phyloP scores from a whole-genome alignment of 768 basidiomycete species.

The Tulasnella sp. region DNA sequence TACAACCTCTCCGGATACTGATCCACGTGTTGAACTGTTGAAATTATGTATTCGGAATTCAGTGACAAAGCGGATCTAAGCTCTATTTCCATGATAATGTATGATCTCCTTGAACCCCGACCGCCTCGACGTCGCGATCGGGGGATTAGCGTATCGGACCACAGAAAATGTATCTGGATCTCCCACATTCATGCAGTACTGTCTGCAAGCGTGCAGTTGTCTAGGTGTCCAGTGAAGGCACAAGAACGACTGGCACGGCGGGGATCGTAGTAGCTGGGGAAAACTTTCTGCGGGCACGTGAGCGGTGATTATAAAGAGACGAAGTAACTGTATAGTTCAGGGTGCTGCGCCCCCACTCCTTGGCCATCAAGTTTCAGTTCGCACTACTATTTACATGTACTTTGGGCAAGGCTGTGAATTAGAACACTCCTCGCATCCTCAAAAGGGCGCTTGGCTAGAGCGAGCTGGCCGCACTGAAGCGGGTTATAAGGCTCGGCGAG shows the following conservation, averaged over 20 bases:
- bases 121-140: neutral
- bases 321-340: neutral
- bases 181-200: neutral
- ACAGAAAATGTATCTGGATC: neutral
- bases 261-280: slow-evolving; percentile 11
- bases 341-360: neutral
- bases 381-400: too few species aligned
- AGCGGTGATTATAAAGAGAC: neutral
- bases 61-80: neutral
- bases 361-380: too few species aligned
- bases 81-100: neutral
- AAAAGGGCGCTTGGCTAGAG: too few species aligned
- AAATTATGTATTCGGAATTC: neutral
- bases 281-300: neutral
- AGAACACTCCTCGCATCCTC: too few species aligned
- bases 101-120: slow-evolving; percentile 11
- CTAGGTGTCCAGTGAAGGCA: neutral
- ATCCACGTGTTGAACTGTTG: too few species aligned
- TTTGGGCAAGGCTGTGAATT: too few species aligned
- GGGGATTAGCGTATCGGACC: slow-evolving; percentile 13
- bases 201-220: neutral
- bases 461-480: too few species aligned
- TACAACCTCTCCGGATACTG: neutral
- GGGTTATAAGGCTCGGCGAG: too few species aligned
- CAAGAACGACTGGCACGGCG: neutral